These are phyloP conservation scores for Vicia sativa DNA, from an alignment of 306 rosid species.

Conservation along the genomic window DNA sequence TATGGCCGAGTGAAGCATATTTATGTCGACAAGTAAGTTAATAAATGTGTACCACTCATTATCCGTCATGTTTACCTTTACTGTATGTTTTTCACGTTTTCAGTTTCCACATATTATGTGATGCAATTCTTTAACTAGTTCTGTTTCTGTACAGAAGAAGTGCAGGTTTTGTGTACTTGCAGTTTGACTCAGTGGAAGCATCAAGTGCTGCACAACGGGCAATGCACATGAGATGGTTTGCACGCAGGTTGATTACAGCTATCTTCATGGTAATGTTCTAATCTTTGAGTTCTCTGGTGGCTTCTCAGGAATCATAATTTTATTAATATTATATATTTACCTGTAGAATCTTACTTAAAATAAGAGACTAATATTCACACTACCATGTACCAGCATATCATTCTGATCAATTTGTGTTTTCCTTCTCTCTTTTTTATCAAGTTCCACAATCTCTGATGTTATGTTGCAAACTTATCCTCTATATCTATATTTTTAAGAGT, in stretches of 20 bases:
- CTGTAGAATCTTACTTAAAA: neutral
- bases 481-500: neutral
- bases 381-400: neutral
- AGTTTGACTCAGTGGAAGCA: conserved; percentile 80
- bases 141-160: conserved; percentile 60
- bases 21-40: conserved; percentile 92
- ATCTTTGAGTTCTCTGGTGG: neutral
- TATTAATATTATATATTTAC: neutral
- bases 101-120: neutral
- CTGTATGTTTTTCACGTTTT: neutral
- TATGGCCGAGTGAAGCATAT: conserved; percentile 90
- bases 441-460: neutral
- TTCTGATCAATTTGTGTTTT: neutral
- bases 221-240: conserved; percentile 98
- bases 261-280: conserved; percentile 70
- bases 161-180: conserved; percentile 90
- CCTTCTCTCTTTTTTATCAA: neutral
- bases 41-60: conserved; percentile 4
- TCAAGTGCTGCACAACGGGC: conserved; percentile 84
- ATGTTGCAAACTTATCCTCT: neutral
- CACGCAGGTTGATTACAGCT: conserved; percentile 84
- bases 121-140: conserved; percentile 22
- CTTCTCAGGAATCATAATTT: neutral
- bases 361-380: neutral
- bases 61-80: conserved; percentile 16